These are phyloP conservation scores for Serendipita sp. DNA, from an alignment of 768 basidiomycete species.

Conservation along the genomic window DNA sequence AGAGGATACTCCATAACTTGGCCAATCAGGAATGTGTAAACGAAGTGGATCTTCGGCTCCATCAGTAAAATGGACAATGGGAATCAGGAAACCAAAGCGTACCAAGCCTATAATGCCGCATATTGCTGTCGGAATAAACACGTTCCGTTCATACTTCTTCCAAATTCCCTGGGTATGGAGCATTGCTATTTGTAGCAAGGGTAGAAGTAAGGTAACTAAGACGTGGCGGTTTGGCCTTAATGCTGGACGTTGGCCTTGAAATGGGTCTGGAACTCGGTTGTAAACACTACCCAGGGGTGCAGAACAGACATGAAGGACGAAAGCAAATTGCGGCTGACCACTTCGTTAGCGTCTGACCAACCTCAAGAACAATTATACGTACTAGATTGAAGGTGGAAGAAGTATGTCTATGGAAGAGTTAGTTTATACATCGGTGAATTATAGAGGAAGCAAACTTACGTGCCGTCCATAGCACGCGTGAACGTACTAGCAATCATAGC, in stretches of 20 bases:
- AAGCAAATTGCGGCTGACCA: conserved; percentile 55
- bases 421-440: neutral
- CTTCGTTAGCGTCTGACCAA: conserved; percentile 5
- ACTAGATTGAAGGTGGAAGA: conserved; percentile 53
- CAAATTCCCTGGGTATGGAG: conserved; percentile 52
- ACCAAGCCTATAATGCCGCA: conserved; percentile 40
- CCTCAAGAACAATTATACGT: conserved; percentile 17
- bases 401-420: neutral
- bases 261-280: conserved; percentile 9
- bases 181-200: conserved; percentile 53
- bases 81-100: neutral
- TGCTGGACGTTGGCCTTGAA: conserved; percentile 27
- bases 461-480: conserved; percentile 50
- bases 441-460: conserved; percentile 23
- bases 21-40: neutral
- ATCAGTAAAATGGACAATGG: neutral
- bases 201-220: conserved; percentile 54
- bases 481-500: conserved; percentile 51
- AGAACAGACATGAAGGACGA: conserved; percentile 58
- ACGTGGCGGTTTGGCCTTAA: conserved; percentile 59
- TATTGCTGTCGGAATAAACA: conserved; percentile 53
- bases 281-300: conserved; percentile 40
- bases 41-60: conserved; percentile 5
- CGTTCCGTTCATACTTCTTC: conserved; percentile 44
- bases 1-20: conserved; percentile 40